Evolutionary conservation across 805 yeast species (phyloP).

Genomic region (Candida andamanensis): DNA sequence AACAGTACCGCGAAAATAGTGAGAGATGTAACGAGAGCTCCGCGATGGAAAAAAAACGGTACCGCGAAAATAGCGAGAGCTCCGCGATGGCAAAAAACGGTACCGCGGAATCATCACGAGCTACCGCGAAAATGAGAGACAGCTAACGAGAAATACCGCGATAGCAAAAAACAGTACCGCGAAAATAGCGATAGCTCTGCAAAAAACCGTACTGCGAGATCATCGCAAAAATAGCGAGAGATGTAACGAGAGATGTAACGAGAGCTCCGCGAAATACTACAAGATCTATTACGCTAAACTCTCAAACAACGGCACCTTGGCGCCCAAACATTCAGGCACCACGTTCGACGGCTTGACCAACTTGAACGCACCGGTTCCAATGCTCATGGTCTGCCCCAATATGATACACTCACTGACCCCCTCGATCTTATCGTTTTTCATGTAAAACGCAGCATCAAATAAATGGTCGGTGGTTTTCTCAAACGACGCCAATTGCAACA

Average conservation of each 20-base stretch:
- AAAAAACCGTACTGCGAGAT: neutral
- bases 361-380: conserved; percentile 96
- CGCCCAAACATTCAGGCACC: too few species aligned
- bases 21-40: neutral
- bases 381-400: conserved; percentile 94
- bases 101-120: too few species aligned
- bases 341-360: conserved; percentile 62
- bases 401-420: conserved; percentile 98
- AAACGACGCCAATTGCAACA: conserved; percentile 91
- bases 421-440: conserved; percentile 92
- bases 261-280: neutral
- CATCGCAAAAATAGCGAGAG: neutral
- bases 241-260: neutral
- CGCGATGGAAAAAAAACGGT: neutral
- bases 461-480: conserved; percentile 98
- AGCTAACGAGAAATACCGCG: too few species aligned
- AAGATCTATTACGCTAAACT: neutral
- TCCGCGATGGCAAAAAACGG: conserved; percentile 2
- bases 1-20: neutral
- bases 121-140: too few species aligned
- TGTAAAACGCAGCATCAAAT: conserved; percentile 96
- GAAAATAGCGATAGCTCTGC: too few species aligned
- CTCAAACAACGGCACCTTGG: too few species aligned
- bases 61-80: neutral
- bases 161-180: too few species aligned